A percentile compares a stretch with the other conserved stretches of the same genome.
Conservation (phyloP, 495 filamentous ascomycete species). For the Cudoniella acicularis region DNA sequence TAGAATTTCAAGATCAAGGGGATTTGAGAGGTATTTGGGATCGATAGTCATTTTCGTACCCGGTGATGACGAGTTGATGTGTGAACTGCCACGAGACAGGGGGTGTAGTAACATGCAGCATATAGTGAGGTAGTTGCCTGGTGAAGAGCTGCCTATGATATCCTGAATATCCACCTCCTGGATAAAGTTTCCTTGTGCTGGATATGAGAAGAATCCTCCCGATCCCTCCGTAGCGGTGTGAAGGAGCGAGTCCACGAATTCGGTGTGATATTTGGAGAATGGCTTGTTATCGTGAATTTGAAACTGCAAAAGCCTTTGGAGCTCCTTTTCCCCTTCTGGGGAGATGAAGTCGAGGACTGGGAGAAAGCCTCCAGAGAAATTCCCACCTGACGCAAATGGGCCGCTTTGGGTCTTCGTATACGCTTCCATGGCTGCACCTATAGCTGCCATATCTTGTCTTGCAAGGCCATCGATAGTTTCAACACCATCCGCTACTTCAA, state of each 20-base stretch:
- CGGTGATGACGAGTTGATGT: constrained; percentile 41
- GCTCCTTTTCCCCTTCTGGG: neutral
- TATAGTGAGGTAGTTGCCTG: neutral
- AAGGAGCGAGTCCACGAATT: neutral
- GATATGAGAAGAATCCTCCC: neutral
- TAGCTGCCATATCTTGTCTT: neutral
- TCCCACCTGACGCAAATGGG: neutral
- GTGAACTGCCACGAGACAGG: constrained; percentile 53
- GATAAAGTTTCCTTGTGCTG: neutral
- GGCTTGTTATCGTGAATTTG: neutral
- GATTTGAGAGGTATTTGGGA: constrained; percentile 51
- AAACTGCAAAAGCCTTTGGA: neutral
- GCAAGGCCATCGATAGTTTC: neutral
- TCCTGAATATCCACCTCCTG: neutral
- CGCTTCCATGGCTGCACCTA: neutral
- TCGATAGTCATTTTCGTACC: constrained; percentile 39
- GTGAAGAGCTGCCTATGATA: no score
- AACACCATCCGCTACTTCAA: constrained; percentile 35
- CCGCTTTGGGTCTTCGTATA: neutral
- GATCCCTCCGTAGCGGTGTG: neutral
- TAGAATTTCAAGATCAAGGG: constrained; percentile 47
- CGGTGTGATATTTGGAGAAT: neutral
- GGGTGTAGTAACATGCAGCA: constrained; percentile 23
- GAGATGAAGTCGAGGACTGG: neutral
- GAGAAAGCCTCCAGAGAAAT: neutral